Percentiles rank a stretch among this genome's conserved stretches.
phyloP scores from a whole-genome alignment of 2,329 filamentous ascomycete genomes.

The Trichoderma sp. region DNA sequence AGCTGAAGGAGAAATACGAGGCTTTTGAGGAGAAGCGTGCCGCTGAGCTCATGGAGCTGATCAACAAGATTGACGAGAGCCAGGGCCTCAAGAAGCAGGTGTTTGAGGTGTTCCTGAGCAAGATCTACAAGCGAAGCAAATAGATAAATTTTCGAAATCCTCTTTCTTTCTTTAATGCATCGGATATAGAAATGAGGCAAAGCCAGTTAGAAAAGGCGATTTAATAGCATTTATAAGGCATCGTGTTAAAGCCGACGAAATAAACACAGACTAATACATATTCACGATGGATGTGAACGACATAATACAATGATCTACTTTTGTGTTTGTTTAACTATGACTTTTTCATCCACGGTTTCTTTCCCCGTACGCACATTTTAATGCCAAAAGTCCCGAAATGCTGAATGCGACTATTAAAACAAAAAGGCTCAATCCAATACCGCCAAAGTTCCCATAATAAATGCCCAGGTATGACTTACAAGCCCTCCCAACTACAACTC shows the following conservation, averaged over 20 bases:
- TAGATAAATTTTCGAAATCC: slow-evolving; percentile 48
- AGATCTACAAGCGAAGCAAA: slow-evolving; percentile 99
- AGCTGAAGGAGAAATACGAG: slow-evolving; percentile 80
- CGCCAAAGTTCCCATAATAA: background rate
- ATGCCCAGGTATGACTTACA: background rate
- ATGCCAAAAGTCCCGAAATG: background rate
- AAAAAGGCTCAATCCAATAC: background rate
- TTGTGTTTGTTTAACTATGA: slow-evolving; percentile 2
- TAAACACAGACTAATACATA: slow-evolving; percentile 9
- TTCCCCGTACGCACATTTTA: background rate
- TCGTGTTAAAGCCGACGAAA: background rate
- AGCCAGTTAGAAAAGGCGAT: background rate
- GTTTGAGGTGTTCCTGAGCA: slow-evolving; percentile 86
- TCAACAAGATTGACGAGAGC: slow-evolving; percentile 79
- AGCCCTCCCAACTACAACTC: background rate
- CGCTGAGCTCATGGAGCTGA: slow-evolving; percentile 73
- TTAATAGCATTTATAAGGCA: background rate
- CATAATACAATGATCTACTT: slow-evolving; percentile 1
- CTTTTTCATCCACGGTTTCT: slow-evolving; percentile 7
- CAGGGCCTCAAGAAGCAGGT: slow-evolving; percentile 87
- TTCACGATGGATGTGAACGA: slow-evolving; percentile 5
- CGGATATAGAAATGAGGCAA: background rate
- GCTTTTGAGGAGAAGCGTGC: slow-evolving; percentile 90
- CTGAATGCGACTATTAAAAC: background rate
- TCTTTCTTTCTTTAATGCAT: background rate